A percentile compares a stretch with the other conserved stretches of the same genome.
Conservation (phyloP, 2,329 filamentous ascomycete species). For the Endoconidiophora polonica region DNA sequence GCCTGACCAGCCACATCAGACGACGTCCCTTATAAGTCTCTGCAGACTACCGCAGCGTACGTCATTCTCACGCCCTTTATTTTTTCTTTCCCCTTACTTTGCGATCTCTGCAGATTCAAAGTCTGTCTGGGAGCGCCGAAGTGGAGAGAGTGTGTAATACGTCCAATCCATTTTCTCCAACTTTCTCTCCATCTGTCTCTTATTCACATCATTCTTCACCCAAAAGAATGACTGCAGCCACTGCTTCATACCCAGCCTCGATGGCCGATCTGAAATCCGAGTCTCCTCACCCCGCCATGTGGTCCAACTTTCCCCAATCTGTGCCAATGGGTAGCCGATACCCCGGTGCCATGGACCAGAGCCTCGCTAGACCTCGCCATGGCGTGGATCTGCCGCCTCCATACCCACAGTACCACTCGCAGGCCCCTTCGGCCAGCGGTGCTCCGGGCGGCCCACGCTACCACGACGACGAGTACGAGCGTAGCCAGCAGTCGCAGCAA, state of each 20-base stretch:
- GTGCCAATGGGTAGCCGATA: slow-evolving; percentile 32
- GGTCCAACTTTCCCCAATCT: slow-evolving; percentile 41
- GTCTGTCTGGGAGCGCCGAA: no score
- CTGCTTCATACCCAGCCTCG: slow-evolving; percentile 13
- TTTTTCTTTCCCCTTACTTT: no score
- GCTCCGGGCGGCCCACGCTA: not conserved
- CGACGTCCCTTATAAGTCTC: no score
- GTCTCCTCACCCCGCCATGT: slow-evolving; percentile 38
- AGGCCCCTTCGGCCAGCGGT: slow-evolving; percentile 2
- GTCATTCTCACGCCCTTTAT: no score
- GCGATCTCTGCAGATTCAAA: no score
- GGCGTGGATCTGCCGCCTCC: slow-evolving; percentile 25
- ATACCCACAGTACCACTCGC: slow-evolving; percentile 32
- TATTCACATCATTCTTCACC: no score
- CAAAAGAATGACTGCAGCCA: slow-evolving; percentile 9
- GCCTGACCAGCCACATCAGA: no score
- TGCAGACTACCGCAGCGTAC: no score
- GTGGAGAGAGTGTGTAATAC: no score
- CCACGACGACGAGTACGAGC: slow-evolving; percentile 31
- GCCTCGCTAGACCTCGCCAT: slow-evolving; percentile 25
- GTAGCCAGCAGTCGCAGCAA: slow-evolving; percentile 15
- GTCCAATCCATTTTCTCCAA: no score
- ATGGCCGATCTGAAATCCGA: slow-evolving; percentile 49
- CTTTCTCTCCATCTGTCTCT: no score
- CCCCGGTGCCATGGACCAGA: slow-evolving; percentile 30